Base-by-base conservation (phyloP, 129 eudicot species). In the Centrapalus pauciflorus region DNA sequence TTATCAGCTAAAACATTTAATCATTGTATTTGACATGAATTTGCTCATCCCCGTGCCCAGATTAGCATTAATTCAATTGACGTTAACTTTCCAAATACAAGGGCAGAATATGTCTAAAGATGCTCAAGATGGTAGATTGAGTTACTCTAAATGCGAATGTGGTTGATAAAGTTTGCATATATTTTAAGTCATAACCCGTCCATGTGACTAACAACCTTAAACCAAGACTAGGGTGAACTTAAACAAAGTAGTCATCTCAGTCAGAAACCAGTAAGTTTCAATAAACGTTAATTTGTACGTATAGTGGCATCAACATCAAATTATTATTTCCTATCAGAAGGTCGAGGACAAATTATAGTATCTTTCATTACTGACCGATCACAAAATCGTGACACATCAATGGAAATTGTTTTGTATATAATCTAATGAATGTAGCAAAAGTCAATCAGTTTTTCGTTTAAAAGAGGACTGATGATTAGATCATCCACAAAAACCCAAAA, bases 31-130 rank as follows among this genome's bases (percentile, higher is more conserved):
- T 5, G 43, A 10, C 11, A 2, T 14, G 14, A 24, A 46, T 46
- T 16, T 16, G 55, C 29, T 45, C 16, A 8, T 41, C 38, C 29
- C 45, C 26, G 12, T 40, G 27, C 41, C 12, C 11, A 28, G 8
- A 41, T 58, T 2, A 45, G 43, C 11, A 70, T n/a, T 28, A 4
- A 70, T 29, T 58, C 19, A 16, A 28, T 29, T 58, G 19, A 58
- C 21, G 67, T 28, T 70, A 45, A 4, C 3, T 27, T 69, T 55
- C 56, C 48, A 58, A 32, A 30, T 12, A 41, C 14, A 57, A 57
- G 48, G 56, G 34, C 13, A 16, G 1, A 34, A 58, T 40, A 27
- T 21, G 76, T 32, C 67, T 59, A 46, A 51, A 71, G 35, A 59
- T 43, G 45, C 45, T 45, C 76, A 70, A 16, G 4, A 63, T 6